phyloP scores from a whole-genome alignment of 1,139 yeast genomes.

The Arxiozyma telluris region DNA sequence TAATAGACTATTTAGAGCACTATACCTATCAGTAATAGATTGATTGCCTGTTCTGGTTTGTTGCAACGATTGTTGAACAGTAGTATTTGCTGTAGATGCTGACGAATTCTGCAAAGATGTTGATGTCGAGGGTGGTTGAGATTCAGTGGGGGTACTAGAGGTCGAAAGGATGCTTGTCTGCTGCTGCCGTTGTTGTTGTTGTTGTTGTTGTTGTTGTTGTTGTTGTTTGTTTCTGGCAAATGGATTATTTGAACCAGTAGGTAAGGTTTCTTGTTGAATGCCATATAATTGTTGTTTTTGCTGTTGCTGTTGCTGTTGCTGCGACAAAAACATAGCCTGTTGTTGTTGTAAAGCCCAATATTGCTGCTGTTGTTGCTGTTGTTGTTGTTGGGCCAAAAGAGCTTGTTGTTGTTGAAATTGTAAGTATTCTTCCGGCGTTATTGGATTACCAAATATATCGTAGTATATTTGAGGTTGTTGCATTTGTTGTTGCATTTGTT shows the following conservation, averaged over 20 bases:
- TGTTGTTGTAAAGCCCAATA: constrained; percentile 28
- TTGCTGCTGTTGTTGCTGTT: constrained; percentile 12
- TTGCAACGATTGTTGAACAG: constrained; percentile 31
- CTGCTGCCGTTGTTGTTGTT: background rate
- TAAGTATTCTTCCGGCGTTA: constrained; percentile 37
- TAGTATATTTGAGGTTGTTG: constrained; percentile 36
- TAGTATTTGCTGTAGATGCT: constrained; percentile 3
- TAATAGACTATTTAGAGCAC: constrained; percentile 69
- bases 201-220: constrained; percentile 7
- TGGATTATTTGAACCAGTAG: constrained; percentile 86
- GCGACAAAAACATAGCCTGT: constrained; percentile 30
- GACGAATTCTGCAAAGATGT: constrained; percentile 12
- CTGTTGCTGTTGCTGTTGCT: constrained; percentile 29
- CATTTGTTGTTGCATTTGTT: constrained; percentile 33
- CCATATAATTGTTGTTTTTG: constrained; percentile 33
- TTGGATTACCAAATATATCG: constrained; percentile 78
- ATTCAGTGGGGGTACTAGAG: constrained; percentile 2
- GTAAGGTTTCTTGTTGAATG: constrained; percentile 29
- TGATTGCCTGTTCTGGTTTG: constrained; percentile 41
- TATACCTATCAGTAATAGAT: constrained; percentile 43
- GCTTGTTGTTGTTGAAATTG: constrained; percentile 33
- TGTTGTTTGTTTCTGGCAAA: constrained; percentile 47
- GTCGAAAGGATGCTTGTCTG: constrained; percentile 3
- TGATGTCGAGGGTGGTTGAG: constrained; percentile 6
- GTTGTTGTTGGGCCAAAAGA: constrained; percentile 29